A percentile compares a stretch with the other conserved stretches of the same genome.
Evolutionary conservation across 2,329 filamentous ascomycete genomes (phyloP).

Genomic region (Phyllachora maydis): DNA sequence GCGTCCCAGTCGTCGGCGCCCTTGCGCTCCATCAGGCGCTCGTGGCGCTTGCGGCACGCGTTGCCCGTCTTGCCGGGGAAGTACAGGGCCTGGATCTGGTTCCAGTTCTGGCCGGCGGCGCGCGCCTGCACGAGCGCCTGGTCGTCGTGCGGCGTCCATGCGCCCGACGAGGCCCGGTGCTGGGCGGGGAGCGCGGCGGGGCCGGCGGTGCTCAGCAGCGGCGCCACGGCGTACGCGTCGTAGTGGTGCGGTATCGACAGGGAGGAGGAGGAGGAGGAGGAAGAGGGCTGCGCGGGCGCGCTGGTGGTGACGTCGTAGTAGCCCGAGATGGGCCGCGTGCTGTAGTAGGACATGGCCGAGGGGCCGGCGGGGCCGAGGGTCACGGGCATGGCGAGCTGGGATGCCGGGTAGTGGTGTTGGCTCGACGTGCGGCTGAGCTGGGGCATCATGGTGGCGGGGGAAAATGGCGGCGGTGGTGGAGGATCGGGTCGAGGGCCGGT

Average conservation of each 20-base stretch:
- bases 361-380: conserved; percentile 5
- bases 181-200: conserved; percentile 13
- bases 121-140: conserved; percentile 51
- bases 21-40: conserved; percentile 63
- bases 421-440: conserved; percentile 10
- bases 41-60: conserved; percentile 76
- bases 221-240: conserved; percentile 13
- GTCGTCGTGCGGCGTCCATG: conserved; percentile 60
- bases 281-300: conserved; percentile 8
- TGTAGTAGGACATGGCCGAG: conserved; percentile 13
- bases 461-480: no score
- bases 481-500: no score
- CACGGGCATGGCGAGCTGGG: conserved; percentile 6
- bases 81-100: conserved; percentile 56
- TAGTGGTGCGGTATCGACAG: no score
- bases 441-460: no score
- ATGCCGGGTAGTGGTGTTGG: conserved; percentile 8
- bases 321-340: conserved; percentile 7
- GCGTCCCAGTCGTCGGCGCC: conserved; percentile 64
- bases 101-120: conserved; percentile 63
- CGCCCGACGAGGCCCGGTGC: conserved; percentile 36
- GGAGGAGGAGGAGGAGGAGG: no score
- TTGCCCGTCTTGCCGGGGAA: conserved; percentile 65
- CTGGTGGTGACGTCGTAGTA: conserved; percentile 11
- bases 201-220: conserved; percentile 8